phyloP scores from a whole-genome alignment of 2,329 filamentous ascomycete genomes.

The Colletotrichum tropicicola region DNA sequence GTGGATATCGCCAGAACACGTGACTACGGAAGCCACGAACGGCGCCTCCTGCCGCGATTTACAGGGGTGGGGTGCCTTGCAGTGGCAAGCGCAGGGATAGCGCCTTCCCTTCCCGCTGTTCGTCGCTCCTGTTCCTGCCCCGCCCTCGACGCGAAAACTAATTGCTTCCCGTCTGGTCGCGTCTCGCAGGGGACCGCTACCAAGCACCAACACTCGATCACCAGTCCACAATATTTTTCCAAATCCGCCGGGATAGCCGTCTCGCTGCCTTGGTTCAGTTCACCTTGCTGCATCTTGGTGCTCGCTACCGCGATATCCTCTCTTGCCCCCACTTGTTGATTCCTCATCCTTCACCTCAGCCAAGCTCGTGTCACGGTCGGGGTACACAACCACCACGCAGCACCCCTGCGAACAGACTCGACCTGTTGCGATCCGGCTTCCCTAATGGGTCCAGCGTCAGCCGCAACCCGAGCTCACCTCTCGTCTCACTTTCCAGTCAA shows the following conservation, averaged over 20 bases:
- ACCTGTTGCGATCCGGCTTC: background rate
- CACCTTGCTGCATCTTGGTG: background rate
- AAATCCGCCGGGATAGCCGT: background rate
- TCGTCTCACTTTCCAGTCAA: no score
- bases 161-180: conserved; percentile 7
- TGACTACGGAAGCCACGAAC: no score
- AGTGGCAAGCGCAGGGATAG: no score
- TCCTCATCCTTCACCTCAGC: background rate
- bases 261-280: no score
- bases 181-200: background rate
- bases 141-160: conserved; percentile 15
- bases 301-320: background rate
- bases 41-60: no score
- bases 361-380: background rate
- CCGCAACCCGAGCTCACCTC: background rate
- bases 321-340: no score
- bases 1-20: no score
- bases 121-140: background rate
- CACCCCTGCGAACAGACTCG: background rate
- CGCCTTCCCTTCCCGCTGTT: background rate
- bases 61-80: no score
- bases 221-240: background rate
- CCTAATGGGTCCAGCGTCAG: background rate
- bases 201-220: background rate
- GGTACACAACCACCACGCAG: background rate